Evolutionary conservation across 2,329 filamentous ascomycete genomes (phyloP).

Genomic region (Botrytis pseudocinerea): DNA sequence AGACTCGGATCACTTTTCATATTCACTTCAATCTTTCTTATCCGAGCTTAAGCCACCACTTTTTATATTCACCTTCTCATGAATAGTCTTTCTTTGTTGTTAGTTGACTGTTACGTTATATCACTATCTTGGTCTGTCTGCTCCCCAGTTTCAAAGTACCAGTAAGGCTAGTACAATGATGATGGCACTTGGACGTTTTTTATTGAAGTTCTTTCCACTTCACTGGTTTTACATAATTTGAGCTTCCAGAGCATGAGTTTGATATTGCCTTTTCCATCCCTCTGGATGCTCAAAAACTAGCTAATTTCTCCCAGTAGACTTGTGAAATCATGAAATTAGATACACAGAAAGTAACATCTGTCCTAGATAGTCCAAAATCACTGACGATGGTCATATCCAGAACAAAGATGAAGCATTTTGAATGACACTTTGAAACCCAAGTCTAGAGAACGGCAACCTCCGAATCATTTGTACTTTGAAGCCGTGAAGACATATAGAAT

Average conservation of each 20-base stretch:
- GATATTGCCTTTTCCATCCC: background rate
- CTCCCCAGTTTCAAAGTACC: background rate
- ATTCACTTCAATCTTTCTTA: constrained; percentile 1
- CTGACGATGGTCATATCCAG: background rate
- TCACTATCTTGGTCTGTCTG: background rate
- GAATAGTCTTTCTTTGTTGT: background rate
- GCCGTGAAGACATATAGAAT: background rate
- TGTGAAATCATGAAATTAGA: background rate
- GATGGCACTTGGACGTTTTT: background rate
- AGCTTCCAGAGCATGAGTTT: background rate
- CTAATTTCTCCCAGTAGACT: background rate
- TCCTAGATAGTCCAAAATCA: too few species aligned
- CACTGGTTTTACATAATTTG: background rate
- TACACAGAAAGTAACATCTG: background rate
- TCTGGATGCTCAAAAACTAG: background rate
- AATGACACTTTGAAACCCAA: background rate
- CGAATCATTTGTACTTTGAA: background rate
- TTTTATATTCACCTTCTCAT: background rate
- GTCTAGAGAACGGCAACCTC: background rate
- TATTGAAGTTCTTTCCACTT: background rate
- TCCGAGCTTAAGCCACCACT: background rate
- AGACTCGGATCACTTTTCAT: background rate
- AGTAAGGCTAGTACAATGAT: background rate
- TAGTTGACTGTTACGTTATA: background rate
- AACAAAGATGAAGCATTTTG: background rate